Evolutionary conservation across 352 stramenopile genomes (phyloP).

Genomic region (Pythium dissotocum): DNA sequence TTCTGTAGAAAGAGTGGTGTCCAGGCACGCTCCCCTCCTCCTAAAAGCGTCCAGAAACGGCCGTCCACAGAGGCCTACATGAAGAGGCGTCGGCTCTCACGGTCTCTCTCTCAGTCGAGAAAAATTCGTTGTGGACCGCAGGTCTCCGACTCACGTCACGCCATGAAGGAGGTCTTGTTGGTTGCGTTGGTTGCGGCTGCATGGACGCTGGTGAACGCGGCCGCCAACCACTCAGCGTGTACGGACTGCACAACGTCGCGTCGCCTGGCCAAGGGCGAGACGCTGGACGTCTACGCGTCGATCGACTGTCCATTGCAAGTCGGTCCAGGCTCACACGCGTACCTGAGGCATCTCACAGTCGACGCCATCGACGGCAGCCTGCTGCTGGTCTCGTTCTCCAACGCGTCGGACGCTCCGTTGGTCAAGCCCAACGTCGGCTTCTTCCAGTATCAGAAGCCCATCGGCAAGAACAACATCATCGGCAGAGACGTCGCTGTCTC

Average conservation of each 20-base stretch:
- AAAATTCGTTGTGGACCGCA: neutral
- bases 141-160: neutral
- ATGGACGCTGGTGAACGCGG: neutral
- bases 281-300: neutral
- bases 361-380: neutral
- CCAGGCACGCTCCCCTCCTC: neutral
- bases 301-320: neutral
- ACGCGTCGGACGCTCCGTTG: neutral
- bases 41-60: neutral
- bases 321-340: neutral
- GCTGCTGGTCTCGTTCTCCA: neutral
- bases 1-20: too few relatives aligned
- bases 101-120: neutral
- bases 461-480: constrained; percentile 4
- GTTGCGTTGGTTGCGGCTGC: neutral
- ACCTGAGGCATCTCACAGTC: neutral
- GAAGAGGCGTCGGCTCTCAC: neutral
- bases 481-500: neutral
- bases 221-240: neutral
- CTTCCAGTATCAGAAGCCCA: neutral
- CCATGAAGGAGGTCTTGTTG: neutral
- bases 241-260: neutral
- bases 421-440: neutral
- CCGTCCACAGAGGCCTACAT: neutral
- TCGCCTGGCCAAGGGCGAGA: neutral